Evolutionary conservation across 2,329 filamentous ascomycete species (phyloP), one percentile per base, ranked within the genome.

Genomic region (Atkinsonella texensis): DNA sequence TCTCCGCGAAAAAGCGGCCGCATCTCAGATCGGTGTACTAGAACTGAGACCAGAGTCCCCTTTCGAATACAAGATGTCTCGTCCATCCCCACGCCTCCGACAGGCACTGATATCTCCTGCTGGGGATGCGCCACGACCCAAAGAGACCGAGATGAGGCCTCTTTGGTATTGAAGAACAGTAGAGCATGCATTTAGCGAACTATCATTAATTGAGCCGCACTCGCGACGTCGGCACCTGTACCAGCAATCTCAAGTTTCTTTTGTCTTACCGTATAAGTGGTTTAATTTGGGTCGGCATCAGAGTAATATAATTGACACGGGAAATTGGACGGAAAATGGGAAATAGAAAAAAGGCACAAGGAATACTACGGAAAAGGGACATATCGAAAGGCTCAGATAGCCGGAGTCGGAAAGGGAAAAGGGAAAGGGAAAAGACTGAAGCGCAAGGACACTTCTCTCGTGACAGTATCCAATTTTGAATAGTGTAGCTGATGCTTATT

Each of bases 1-100:
- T 56, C 67, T 78, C 54, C 74, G 74, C 57, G 74, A 77, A 62
- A 74, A 77, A 60, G 75, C 73, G 6, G 71, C 70, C 18, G 74
- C 74, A 45, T 71, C 70, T 59, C 68, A 72, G 55, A 67, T 77
- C 50, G 71, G 74, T 55, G 66, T 74, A 57, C 66, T 68, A 50
- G 68, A 73, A 46, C 56, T 50, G 18, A 46, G 52, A 13, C 43
- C 49, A n/a, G 49, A 54, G 17, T 50, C 50, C 9, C 49, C 50
- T 8, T 46, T 42, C 5, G 49, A 50, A 20, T 50, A 46, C 39
- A 56, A 54, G 33, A 54, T 51, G 17, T 52, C 53, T 18, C 46
- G 52, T 23, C 52, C 52, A 10, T 52, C 52, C 9, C 50, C 52
- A 28, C 50, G 52, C 23, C 52, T 50, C 15, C 46, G 52, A 32